A percentile compares a stretch with the other conserved stretches of the same genome.
Evolutionary conservation across 2,329 filamentous ascomycete species (phyloP).

Genomic region (Hypoxylon rubiginosum): DNA sequence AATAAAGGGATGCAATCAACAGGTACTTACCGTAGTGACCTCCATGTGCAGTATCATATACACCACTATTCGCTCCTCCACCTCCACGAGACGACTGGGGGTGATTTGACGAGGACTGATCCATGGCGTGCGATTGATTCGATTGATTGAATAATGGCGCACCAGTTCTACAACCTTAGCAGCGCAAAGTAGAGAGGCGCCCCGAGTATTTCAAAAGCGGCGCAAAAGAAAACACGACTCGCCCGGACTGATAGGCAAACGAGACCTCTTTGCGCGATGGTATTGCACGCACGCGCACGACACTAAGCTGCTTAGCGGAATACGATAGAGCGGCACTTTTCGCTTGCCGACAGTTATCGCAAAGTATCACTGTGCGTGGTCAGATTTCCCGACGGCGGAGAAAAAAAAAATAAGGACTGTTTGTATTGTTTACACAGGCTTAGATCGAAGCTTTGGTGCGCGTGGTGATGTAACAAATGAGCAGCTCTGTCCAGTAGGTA

Average conservation of each 20-base stretch:
- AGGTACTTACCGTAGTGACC: slow-evolving; percentile 79
- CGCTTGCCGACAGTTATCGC: slow-evolving; percentile 33
- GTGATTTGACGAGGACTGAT: slow-evolving; percentile 68
- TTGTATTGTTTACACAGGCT: slow-evolving; percentile 46
- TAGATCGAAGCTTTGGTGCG: slow-evolving; percentile 40
- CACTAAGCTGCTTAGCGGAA: slow-evolving; percentile 21
- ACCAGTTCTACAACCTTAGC: slow-evolving; percentile 33
- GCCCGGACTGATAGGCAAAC: slow-evolving; percentile 37
- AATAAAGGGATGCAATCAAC: slow-evolving; percentile 40
- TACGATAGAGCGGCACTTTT: slow-evolving; percentile 24
- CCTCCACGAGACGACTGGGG: slow-evolving; percentile 62
- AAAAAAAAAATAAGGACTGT: slow-evolving; percentile 37
- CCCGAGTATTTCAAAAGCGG: slow-evolving; percentile 38
- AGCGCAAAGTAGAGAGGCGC: slow-evolving; percentile 31
- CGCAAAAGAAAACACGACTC: slow-evolving; percentile 27
- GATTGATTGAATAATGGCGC: slow-evolving; percentile 37
- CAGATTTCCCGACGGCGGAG: slow-evolving; percentile 40
- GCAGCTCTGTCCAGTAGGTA: slow-evolving; percentile 43
- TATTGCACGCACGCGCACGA: slow-evolving; percentile 40
- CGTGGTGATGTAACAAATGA: slow-evolving; percentile 51
- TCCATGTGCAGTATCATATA: slow-evolving; percentile 80
- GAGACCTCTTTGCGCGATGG: slow-evolving; percentile 35
- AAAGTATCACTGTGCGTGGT: slow-evolving; percentile 32
- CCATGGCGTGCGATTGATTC: no score
- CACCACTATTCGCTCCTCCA: slow-evolving; percentile 48